Evolutionary conservation across 2,329 filamentous ascomycete genomes (phyloP).

Genomic region (Ilyonectria destructans): DNA sequence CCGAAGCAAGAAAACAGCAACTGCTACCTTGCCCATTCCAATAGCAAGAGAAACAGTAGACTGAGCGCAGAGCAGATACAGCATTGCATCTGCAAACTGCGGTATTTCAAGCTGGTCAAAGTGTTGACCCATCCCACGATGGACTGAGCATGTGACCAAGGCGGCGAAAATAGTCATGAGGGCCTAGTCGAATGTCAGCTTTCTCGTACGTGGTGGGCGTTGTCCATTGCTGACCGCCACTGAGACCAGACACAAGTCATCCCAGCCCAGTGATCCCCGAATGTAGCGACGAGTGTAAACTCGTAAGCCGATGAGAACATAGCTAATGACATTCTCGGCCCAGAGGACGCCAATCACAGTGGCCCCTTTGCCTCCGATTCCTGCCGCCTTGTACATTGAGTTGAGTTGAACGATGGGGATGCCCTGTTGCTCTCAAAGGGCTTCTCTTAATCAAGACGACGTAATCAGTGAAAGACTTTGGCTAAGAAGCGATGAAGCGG

Average conservation of each 20-base stretch:
- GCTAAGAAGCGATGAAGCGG: too few relatives aligned
- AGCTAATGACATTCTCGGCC: slow-evolving; percentile 29
- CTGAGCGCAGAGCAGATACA: slow-evolving; percentile 22
- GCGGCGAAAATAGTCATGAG: slow-evolving; percentile 32
- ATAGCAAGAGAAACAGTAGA: slow-evolving; percentile 30
- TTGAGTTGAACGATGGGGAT: neutral
- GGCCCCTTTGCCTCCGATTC: slow-evolving; percentile 28
- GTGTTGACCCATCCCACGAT: slow-evolving; percentile 33
- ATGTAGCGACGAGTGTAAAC: slow-evolving; percentile 32
- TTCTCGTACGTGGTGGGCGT: too few relatives aligned
- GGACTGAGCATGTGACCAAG: slow-evolving; percentile 19
- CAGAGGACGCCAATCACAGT: slow-evolving; percentile 30
- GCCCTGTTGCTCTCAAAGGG: too few relatives aligned
- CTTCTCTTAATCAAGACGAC: too few relatives aligned
- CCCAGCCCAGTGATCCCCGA: slow-evolving; percentile 33
- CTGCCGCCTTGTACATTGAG: neutral
- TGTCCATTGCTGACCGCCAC: slow-evolving; percentile 8
- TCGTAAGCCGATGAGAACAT: slow-evolving; percentile 23
- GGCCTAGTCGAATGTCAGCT: slow-evolving; percentile 10
- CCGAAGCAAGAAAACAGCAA: slow-evolving; percentile 30
- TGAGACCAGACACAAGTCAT: slow-evolving; percentile 28
- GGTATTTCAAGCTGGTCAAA: slow-evolving; percentile 12
- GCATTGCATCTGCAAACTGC: slow-evolving; percentile 26
- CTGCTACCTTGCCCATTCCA: slow-evolving; percentile 32
- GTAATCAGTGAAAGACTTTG: too few relatives aligned